These are phyloP conservation scores for Leishmania tarentolae DNA, from an alignment of 208 protist genomes.

Conservation along the genomic window DNA sequence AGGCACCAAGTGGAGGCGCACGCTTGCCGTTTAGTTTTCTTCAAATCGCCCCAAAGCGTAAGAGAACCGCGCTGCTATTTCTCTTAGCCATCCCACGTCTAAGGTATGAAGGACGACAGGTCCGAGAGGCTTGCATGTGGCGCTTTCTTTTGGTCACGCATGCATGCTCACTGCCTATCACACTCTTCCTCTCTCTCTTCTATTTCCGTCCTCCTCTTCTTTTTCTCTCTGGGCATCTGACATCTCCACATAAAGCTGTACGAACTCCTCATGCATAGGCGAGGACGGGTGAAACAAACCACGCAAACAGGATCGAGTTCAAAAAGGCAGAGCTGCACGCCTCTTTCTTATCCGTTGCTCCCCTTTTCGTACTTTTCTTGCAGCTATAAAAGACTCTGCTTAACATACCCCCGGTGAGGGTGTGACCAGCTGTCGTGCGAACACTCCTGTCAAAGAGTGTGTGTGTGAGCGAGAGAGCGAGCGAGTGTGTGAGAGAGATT, in stretches of 20 bases:
- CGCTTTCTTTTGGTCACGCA: not conserved
- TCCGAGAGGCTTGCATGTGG: not conserved
- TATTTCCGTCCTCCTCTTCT: not conserved
- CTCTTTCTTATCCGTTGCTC: not conserved
- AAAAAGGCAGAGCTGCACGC: not conserved
- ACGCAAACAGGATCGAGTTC: slow-evolving; percentile 9
- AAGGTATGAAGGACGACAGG: not conserved
- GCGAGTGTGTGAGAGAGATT: not conserved
- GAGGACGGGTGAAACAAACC: slow-evolving; percentile 14
- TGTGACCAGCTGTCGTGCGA: not conserved
- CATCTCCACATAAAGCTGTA: not conserved
- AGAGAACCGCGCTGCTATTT: not conserved
- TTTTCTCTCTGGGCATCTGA: not conserved
- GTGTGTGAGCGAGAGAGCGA: no score
- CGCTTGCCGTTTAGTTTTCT: not conserved
- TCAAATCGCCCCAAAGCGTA: not conserved
- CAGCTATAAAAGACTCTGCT: not conserved
- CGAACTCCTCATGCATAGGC: slow-evolving; percentile 3
- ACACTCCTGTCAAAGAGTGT: not conserved
- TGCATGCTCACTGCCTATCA: not conserved
- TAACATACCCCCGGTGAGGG: slow-evolving; percentile 6
- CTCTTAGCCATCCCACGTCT: not conserved
- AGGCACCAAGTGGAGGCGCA: not conserved
- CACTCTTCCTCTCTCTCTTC: not conserved
- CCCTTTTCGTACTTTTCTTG: not conserved